Conservation (phyloP, 2,329 filamentous ascomycete species). For the Fusarium pseudograminearum region DNA sequence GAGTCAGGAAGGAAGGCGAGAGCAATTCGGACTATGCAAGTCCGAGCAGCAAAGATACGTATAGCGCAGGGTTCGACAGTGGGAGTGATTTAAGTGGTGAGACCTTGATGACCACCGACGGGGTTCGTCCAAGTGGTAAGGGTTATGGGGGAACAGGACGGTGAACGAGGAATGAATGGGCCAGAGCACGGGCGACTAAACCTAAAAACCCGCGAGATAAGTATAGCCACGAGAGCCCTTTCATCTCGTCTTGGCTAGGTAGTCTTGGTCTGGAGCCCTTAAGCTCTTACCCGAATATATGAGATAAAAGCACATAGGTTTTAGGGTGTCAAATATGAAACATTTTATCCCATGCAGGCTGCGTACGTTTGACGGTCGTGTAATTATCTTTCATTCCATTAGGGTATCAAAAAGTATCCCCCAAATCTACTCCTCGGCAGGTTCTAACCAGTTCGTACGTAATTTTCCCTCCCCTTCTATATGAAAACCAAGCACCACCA, state of each 20-base stretch:
- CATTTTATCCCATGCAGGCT: neutral
- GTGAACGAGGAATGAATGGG: neutral
- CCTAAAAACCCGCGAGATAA: neutral
- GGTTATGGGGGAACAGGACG: neutral
- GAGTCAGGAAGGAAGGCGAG: neutral
- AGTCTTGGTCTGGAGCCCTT: neutral
- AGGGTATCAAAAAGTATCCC: slow-evolving; percentile 43
- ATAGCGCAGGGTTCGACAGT: neutral
- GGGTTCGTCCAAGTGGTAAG: neutral
- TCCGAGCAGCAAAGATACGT: neutral
- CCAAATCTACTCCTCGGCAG: slow-evolving; percentile 40
- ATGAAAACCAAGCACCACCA: slow-evolving; percentile 38
- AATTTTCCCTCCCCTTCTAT: slow-evolving; percentile 39
- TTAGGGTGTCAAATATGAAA: neutral
- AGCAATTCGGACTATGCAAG: neutral
- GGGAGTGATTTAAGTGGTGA: neutral
- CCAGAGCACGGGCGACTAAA: neutral
- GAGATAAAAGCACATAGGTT: neutral
- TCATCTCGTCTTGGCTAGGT: neutral
- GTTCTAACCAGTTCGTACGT: slow-evolving; percentile 46
- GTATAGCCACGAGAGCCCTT: neutral
- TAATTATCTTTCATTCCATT: slow-evolving; percentile 45
- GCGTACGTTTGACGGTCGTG: slow-evolving; percentile 1
- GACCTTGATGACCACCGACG: too few relatives aligned
- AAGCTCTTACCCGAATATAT: neutral